These are phyloP conservation scores for Gaertneriomyces semiglobifer DNA, from an alignment of 192 early-diverging fungal species.

Conservation along the genomic window DNA sequence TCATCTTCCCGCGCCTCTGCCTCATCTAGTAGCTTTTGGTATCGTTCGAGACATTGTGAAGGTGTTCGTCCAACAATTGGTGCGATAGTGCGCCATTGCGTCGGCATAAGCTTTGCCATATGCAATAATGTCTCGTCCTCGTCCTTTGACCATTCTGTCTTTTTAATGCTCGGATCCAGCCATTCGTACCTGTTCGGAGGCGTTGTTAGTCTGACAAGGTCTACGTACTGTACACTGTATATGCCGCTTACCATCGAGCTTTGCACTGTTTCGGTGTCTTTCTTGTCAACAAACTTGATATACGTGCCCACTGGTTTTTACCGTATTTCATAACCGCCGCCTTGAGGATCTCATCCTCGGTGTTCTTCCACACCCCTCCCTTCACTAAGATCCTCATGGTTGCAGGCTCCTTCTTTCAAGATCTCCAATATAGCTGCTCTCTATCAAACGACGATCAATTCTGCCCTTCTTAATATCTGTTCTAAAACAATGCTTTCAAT, in stretches of 20 bases:
- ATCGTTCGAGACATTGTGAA: constrained; percentile 94
- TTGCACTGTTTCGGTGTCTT: constrained; percentile 99
- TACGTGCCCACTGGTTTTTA: constrained; percentile 98
- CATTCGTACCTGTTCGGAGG: constrained; percentile 65
- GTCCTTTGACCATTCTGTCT: constrained; percentile 98
- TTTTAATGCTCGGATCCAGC: constrained; percentile 98
- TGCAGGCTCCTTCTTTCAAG: neutral
- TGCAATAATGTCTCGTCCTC: constrained; percentile 98
- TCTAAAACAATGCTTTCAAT: too few relatives aligned
- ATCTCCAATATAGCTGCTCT: too few relatives aligned
- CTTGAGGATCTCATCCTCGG: constrained; percentile 96
- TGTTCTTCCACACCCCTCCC: constrained; percentile 99
- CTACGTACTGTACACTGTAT: neutral
- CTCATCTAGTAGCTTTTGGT: constrained; percentile 92
- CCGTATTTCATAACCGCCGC: constrained; percentile 98
- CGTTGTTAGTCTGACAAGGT: neutral
- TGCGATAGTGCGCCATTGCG: constrained; percentile 98
- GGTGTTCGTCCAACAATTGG: constrained; percentile 96
- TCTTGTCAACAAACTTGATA: constrained; percentile 89
- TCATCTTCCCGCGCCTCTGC: constrained; percentile 78
- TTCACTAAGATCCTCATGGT: constrained; percentile 58
- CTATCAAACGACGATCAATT: too few relatives aligned
- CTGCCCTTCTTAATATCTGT: too few relatives aligned
- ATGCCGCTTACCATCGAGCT: constrained; percentile 79
- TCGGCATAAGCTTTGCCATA: constrained; percentile 98